Conservation (phyloP, 495 filamentous ascomycete species). For the Glonium stellatum region DNA sequence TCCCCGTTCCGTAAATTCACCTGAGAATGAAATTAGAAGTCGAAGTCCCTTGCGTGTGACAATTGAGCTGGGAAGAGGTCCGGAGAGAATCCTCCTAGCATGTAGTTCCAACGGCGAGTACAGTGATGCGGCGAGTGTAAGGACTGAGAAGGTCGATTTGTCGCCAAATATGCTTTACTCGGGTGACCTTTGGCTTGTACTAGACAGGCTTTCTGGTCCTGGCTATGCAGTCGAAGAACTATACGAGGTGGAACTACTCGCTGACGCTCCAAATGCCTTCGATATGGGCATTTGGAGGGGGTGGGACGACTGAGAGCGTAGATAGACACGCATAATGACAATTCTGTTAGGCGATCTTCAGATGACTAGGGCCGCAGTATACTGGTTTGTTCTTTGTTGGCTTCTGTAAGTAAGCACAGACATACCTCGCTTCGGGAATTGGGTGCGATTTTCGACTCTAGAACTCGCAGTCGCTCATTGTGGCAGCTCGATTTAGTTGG, state of each 20-base stretch:
- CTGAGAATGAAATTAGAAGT: slow-evolving; percentile 36
- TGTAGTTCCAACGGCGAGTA: slow-evolving; percentile 55
- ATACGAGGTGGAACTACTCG: slow-evolving; percentile 33
- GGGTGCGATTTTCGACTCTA: too few species aligned
- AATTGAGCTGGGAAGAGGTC: slow-evolving; percentile 61
- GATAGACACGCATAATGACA: too few species aligned
- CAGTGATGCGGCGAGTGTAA: slow-evolving; percentile 57
- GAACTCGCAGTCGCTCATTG: too few species aligned
- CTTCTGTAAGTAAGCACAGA: too few species aligned
- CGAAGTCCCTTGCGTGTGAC: slow-evolving; percentile 55
- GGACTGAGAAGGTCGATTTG: slow-evolving; percentile 65
- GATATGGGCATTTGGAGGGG: slow-evolving; percentile 31
- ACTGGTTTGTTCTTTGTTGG: too few species aligned
- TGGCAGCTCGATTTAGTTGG: too few species aligned
- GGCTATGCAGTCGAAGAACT: slow-evolving; percentile 28
- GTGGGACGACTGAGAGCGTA: slow-evolving; percentile 29
- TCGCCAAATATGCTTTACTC: slow-evolving; percentile 44
- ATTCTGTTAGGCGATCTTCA: too few species aligned
- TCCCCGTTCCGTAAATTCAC: slow-evolving; percentile 16
- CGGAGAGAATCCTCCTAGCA: slow-evolving; percentile 55
- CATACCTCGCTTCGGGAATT: too few species aligned
- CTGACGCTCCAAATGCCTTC: slow-evolving; percentile 28
- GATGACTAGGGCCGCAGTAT: too few species aligned
- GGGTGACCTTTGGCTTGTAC: slow-evolving; percentile 66
- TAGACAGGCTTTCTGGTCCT: slow-evolving; percentile 51